Evolutionary conservation across 1,284 basidiomycete species (phyloP).

Genomic region (Irpex sp.): DNA sequence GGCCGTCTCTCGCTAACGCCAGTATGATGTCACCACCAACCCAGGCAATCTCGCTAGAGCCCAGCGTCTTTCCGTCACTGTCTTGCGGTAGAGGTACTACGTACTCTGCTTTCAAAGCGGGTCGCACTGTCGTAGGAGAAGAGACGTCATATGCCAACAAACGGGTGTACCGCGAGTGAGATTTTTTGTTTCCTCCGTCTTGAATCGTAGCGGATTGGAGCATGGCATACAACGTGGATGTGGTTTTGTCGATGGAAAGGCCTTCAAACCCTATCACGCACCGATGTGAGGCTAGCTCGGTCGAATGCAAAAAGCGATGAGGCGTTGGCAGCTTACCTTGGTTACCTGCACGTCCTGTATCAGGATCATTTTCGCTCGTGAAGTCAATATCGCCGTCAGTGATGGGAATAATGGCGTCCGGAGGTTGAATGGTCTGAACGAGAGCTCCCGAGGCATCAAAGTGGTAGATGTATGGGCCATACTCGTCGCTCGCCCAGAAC

Average conservation of each 20-base stretch:
- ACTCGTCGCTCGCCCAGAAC: slow-evolving; percentile 66
- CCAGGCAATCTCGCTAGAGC: slow-evolving; percentile 57
- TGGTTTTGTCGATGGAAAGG: slow-evolving; percentile 50
- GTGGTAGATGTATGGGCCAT: slow-evolving; percentile 67
- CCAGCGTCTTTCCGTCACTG: slow-evolving; percentile 48
- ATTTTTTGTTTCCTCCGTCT: slow-evolving; percentile 51
- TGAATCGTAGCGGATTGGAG: slow-evolving; percentile 65
- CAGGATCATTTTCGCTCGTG: slow-evolving; percentile 46
- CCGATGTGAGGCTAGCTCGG: no score
- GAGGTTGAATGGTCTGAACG: slow-evolving; percentile 58
- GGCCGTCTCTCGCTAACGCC: slow-evolving; percentile 56
- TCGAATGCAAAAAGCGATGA: no score
- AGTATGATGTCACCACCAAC: slow-evolving; percentile 52
- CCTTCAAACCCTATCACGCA: slow-evolving; percentile 53
- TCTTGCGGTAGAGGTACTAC: slow-evolving; percentile 58
- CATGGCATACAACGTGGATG: slow-evolving; percentile 53
- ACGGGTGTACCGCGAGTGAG: slow-evolving; percentile 48
- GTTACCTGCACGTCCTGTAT: slow-evolving; percentile 45
- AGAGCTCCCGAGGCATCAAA: slow-evolving; percentile 45
- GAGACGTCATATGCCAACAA: slow-evolving; percentile 55
- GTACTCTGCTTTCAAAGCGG: slow-evolving; percentile 52
- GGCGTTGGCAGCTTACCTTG: slow-evolving; percentile 33
- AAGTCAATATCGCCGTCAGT: slow-evolving; percentile 51
- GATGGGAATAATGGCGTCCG: slow-evolving; percentile 48
- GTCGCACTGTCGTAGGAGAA: slow-evolving; percentile 22